Base-by-base conservation (phyloP, 2,329 filamentous ascomycete species). In the Colletotrichum tropicale region DNA sequence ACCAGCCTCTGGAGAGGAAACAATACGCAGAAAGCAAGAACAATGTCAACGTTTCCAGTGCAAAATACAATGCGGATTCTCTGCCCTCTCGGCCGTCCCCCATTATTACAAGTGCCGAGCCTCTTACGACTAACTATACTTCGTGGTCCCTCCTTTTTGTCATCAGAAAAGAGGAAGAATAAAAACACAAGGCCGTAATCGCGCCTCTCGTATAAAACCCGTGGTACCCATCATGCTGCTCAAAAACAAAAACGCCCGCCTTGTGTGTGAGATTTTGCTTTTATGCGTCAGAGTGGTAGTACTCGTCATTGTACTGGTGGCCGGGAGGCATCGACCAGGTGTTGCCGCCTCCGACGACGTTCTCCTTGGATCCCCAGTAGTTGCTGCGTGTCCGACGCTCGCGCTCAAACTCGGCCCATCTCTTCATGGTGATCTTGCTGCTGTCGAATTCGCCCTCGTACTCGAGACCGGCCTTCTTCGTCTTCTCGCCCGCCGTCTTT, bases 341-440 rank as follows among this genome's bases (percentile, higher is more conserved):
- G 56, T 84, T 84, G 71, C 77, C 77, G 26, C 85, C 84, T 58
- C 84, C 84, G 13, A 84, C 83, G 52, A 91, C 83, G 73, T 88
- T 91, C 81, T 92, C 90, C 74, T 86, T 86, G 32, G 87, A 87
- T 21, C 86, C 87, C 88, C 89, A 91, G 83, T 89, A 90, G 77
- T 86, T 86, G 80, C 82, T 86, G 78, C 85, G 86, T 67, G 84
- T 82, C 36, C 91, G 87, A 77, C 90, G 89, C 77, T 92, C 91
- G 21, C 91, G 88, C 88, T 99, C 97, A 83, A 98, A 99, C 86
- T 99, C 97, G 78, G 93, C 94, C 97, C 97, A 99, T 80, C 97
- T 89, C 90, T 98, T 98, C 97, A 99, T 99, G 48, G 96, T 98
- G 83, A 99, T 99, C 91, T 98, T 98, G 85, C 94, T 98, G 85